Evolutionary conservation across 2,329 filamentous ascomycete genomes (phyloP), one percentile per base, ranked within the genome.

Genomic region (Verticillium dahliae): DNA sequence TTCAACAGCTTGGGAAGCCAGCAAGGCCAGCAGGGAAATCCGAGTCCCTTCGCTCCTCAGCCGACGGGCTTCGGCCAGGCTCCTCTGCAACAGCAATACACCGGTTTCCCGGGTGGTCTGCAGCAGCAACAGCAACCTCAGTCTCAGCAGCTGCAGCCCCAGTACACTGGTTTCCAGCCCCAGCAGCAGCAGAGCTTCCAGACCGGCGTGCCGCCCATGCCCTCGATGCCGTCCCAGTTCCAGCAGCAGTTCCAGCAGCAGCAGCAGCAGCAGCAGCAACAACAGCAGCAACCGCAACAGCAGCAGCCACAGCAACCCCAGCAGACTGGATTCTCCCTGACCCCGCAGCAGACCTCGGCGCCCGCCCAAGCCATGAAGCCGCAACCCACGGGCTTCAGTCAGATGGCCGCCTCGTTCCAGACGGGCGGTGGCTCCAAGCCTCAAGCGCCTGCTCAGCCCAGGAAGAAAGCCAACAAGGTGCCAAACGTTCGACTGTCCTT

Each of bases 401-500:
- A 87, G 65, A 89, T 89, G 85, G 84, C 86, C 10, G 85, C 86
- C 39, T 88, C 85, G 7, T 89, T 89, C 73, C 85, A 86, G 65
- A 80, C 81, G 0, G 77, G 78, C 5, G 67, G 78, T 50, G 77
- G 80, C 61, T 71, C 82, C 1, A n/a, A 50, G 75, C 77, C 58
- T 38, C 58, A 59, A 45, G 41, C 33, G 6, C 65, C 77, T 78
- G 33, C 76, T 78, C 65, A 73, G 79, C 63, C 79, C 7, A 75
- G 79, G 62, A 87, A 85, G 69, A 74, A 80, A 54, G 77, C 82
- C 13, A 88, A 85, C 68, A 95, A 90, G 78, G 97, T 99, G 61
- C 95, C 95, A 34, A 98, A 90, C 73, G 96, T 98, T 67, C 85
- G 95, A 58, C 79, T 99, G 64, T 97, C 93, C 3, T 99, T 99